A percentile compares a stretch with the other conserved stretches of the same genome.
Conservation (phyloP, 352 stramenopile genomes). For the Globisporangium echinulatum region DNA sequence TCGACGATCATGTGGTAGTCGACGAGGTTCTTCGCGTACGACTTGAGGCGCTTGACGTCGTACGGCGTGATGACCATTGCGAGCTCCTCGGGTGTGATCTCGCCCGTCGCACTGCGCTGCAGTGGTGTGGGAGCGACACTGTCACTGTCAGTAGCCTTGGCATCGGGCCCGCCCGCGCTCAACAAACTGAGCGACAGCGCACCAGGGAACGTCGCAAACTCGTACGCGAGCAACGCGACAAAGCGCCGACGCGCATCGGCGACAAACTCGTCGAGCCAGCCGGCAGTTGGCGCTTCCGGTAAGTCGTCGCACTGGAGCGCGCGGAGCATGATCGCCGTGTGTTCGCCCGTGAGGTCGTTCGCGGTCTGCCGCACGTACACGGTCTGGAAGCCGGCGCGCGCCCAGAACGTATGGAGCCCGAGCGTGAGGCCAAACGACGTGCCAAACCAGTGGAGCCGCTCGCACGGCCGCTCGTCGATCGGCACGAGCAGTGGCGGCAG, state of each 20-base stretch:
- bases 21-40: conserved; percentile 98
- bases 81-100: conserved; percentile 86
- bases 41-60: conserved; percentile 96
- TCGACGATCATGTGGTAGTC: conserved; percentile 99
- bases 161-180: conserved; percentile 33
- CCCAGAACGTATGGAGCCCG: conserved; percentile 97
- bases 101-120: conserved; percentile 54
- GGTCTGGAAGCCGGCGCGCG: conserved; percentile 89
- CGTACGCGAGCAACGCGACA: conserved; percentile 89
- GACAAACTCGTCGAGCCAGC: conserved; percentile 94
- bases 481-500: conserved; percentile 96
- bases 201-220: conserved; percentile 90
- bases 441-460: conserved; percentile 97
- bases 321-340: conserved; percentile 93
- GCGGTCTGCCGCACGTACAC: conserved; percentile 98
- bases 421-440: conserved; percentile 97
- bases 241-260: conserved; percentile 92
- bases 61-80: conserved; percentile 93
- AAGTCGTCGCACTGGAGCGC: conserved; percentile 72
- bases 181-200: conserved; percentile 90
- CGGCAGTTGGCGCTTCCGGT: conserved; percentile 61
- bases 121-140: conserved; percentile 14
- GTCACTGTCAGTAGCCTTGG: conserved; percentile 18
- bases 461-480: conserved; percentile 90
- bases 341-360: conserved; percentile 99